phyloP scores from a whole-genome alignment of 306 rosid genomes.

The Cercis canadensis region DNA sequence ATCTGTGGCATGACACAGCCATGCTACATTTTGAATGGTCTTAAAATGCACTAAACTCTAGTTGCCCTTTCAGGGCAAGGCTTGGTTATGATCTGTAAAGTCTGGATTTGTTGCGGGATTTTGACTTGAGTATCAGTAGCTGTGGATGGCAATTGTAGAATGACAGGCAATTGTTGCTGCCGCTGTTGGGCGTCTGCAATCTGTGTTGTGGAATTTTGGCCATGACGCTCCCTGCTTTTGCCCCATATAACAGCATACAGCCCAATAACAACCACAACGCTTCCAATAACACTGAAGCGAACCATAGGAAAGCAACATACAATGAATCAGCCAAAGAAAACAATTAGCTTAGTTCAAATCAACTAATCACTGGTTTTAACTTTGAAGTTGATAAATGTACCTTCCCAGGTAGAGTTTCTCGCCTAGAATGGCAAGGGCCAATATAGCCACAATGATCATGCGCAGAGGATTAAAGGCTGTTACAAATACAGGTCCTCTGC shows the following conservation, averaged over 20 bases:
- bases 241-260: slow-evolving; percentile 1
- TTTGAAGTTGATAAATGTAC: slow-evolving; percentile 19
- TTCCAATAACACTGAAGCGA: neutral
- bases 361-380: too few species aligned
- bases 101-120: too few species aligned
- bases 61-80: too few species aligned
- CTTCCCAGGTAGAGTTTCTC: slow-evolving; percentile 61
- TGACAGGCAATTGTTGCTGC: neutral
- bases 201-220: neutral
- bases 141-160: neutral
- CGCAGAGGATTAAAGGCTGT: slow-evolving; percentile 63
- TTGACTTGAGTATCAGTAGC: neutral
- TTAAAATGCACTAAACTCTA: too few species aligned
- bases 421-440: slow-evolving; percentile 45
- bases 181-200: neutral
- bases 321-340: neutral
- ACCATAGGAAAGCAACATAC: neutral
- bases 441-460: slow-evolving; percentile 50
- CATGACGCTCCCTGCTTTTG: neutral
- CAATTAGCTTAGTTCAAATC: neutral
- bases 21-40: too few species aligned
- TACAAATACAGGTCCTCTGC: slow-evolving; percentile 58
- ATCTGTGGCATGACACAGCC: too few species aligned
- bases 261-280: neutral
- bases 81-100: too few species aligned